These are phyloP conservation scores for Helianthus tuberosus DNA, from an alignment of 129 eudicot genomes.

Conservation along the genomic window DNA sequence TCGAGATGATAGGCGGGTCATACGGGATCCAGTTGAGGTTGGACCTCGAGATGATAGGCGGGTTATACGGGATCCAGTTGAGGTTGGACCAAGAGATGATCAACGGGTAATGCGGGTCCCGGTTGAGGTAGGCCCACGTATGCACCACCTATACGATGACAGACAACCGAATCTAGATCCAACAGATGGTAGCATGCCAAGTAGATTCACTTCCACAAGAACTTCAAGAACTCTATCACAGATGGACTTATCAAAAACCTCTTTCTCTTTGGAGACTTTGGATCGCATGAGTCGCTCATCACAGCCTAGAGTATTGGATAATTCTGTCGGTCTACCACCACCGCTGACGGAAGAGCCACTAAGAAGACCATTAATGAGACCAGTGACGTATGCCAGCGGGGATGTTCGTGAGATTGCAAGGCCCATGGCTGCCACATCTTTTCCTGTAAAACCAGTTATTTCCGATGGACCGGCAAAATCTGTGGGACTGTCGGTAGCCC, in stretches of 20 bases:
- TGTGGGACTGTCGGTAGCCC: constrained; percentile 38
- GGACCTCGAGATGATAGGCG: constrained; percentile 33
- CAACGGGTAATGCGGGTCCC: constrained; percentile 30
- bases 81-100: constrained; percentile 40
- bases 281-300: constrained; percentile 71
- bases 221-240: constrained; percentile 39
- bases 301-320: constrained; percentile 47
- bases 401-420: constrained; percentile 55
- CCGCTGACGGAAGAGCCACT: constrained; percentile 54
- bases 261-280: constrained; percentile 68
- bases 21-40: neutral
- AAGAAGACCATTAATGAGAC: constrained; percentile 48
- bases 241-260: constrained; percentile 44
- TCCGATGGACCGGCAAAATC: constrained; percentile 54
- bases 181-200: constrained; percentile 32
- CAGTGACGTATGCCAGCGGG: constrained; percentile 46
- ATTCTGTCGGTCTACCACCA: constrained; percentile 43
- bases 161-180: constrained; percentile 47
- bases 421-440: constrained; percentile 51
- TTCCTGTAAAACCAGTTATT: constrained; percentile 47
- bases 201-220: constrained; percentile 33
- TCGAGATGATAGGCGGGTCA: constrained; percentile 31
- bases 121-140: constrained; percentile 24
- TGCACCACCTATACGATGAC: constrained; percentile 37
- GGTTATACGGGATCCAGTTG: constrained; percentile 27